These are phyloP conservation scores for Durotheca rogersii DNA, from an alignment of 495 filamentous ascomycete genomes.

Conservation along the genomic window DNA sequence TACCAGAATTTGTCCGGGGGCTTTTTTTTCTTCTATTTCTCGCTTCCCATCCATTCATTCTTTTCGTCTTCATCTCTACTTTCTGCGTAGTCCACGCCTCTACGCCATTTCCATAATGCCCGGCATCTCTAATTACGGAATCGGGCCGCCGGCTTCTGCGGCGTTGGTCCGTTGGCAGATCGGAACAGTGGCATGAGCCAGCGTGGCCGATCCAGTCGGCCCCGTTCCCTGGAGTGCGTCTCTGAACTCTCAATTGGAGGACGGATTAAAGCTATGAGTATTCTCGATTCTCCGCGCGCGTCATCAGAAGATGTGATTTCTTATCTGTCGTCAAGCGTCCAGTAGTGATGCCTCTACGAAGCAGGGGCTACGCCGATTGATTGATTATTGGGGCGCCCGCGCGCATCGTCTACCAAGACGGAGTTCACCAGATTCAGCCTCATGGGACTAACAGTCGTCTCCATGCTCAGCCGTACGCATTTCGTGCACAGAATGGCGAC, in stretches of 20 bases:
- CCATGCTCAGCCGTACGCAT: background rate
- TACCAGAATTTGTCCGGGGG: too few relatives aligned
- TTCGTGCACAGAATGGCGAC: background rate
- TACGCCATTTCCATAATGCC: background rate
- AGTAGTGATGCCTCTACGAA: too few relatives aligned
- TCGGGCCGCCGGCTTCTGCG: background rate
- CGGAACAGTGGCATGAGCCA: slow-evolving; percentile 3
- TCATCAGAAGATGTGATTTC: background rate
- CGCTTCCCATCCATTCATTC: background rate
- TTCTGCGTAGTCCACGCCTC: background rate
- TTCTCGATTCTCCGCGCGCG: background rate
- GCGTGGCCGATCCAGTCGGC: background rate
- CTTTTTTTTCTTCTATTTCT: background rate
- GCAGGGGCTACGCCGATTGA: too few relatives aligned
- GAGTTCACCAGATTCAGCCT: background rate
- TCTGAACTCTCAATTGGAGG: background rate
- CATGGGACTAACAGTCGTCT: background rate
- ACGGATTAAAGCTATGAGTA: background rate
- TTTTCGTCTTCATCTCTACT: too few relatives aligned
- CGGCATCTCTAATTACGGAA: background rate
- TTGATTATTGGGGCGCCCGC: too few relatives aligned
- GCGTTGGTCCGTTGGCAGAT: slow-evolving; percentile 1
- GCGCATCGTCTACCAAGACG: too few relatives aligned
- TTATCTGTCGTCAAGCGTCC: background rate
- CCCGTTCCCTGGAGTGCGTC: background rate